Evolutionary conservation across 441 rosid species (phyloP).

Genomic region (Oxalis stricta): DNA sequence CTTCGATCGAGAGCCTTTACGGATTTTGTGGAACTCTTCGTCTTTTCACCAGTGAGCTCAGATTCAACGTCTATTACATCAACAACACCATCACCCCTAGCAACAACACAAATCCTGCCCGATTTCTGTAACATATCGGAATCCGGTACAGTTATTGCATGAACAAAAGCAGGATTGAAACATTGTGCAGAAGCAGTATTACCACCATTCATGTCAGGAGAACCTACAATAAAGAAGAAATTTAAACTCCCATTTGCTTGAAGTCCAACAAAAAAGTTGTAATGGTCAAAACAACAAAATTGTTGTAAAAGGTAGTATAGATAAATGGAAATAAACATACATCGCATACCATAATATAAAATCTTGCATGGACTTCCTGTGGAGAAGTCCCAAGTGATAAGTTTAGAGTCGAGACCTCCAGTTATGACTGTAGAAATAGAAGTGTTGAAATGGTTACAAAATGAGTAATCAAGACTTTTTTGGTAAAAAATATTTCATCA

Average conservation of each 20-base stretch:
- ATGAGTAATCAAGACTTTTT: background rate
- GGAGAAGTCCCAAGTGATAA: constrained; percentile 85
- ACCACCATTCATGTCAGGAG: constrained; percentile 22
- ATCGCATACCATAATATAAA: constrained; percentile 69
- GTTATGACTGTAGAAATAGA: constrained; percentile 44
- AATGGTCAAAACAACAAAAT: background rate
- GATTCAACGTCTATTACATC: constrained; percentile 57
- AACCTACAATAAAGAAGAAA: constrained; percentile 25
- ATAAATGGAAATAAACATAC: constrained; percentile 1
- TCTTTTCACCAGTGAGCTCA: constrained; percentile 30
- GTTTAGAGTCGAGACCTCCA: constrained; percentile 88
- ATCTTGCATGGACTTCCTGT: constrained; percentile 55
- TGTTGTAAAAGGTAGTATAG: background rate
- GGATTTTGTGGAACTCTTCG: constrained; percentile 25
- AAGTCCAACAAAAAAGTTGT: background rate
- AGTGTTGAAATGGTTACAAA: too few species aligned
- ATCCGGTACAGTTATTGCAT: constrained; percentile 68
- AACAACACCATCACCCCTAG: constrained; percentile 77
- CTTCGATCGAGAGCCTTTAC: constrained; percentile 40
- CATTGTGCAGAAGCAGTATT: constrained; percentile 41
- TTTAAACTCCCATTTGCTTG: background rate
- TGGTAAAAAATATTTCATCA: background rate
- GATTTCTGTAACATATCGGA: constrained; percentile 55
- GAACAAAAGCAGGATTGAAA: constrained; percentile 85
- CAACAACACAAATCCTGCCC: constrained; percentile 54